Evolutionary conservation across 2,329 filamentous ascomycete species (phyloP), one percentile per base, ranked within the genome.

Genomic region (Colletotrichum sp.): DNA sequence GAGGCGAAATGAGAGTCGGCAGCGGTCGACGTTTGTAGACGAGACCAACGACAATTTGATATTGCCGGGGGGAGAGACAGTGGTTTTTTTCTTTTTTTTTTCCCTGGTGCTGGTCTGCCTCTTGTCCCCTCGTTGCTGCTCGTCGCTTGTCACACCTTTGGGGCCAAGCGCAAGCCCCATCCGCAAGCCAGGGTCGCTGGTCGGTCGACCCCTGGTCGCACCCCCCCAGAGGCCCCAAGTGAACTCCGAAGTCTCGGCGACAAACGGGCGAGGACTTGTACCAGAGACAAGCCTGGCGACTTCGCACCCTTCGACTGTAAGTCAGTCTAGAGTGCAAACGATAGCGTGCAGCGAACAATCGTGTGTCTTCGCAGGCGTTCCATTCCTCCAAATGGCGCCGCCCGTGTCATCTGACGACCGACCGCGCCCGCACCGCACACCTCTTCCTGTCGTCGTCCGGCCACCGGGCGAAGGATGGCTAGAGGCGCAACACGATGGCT

Each of bases 231-330:
- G 18, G 38, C 38, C 18, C 38, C 38, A 69, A 52, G 72, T 38
- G 69, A 75, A 64, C 73, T 73, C 70, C 70, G 73, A 75, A 75
- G 65, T 73, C 64, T 75, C 73, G 73, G 64, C 70, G 64, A 75
- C 70, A 75, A 75, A 65, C 64, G 70, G 73, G 64, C 70, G 58
- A 73, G 38, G 58, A 34, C 15, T 70, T 75, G 73, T 75, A 73
- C 43, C 62, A 21, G 58, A 62, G 56, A 68, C 69, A 43, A 43
- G 38, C 38, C 61, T 67, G 10, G 60, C 67, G 30, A 62, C 26
- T 24, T 30, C n/a, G 21, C 30, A 65, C 24, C 21, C 32, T 26
- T 21, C 66, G 28, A 69, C 70, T 52, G 13, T 58, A 26, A 58
- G 52, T 56, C 21, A 56, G 18, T n/a, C 38, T 43, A 12, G 38